phyloP scores from a whole-genome alignment of 768 basidiomycete species.

The Tubosaeta brunneosetosa region DNA sequence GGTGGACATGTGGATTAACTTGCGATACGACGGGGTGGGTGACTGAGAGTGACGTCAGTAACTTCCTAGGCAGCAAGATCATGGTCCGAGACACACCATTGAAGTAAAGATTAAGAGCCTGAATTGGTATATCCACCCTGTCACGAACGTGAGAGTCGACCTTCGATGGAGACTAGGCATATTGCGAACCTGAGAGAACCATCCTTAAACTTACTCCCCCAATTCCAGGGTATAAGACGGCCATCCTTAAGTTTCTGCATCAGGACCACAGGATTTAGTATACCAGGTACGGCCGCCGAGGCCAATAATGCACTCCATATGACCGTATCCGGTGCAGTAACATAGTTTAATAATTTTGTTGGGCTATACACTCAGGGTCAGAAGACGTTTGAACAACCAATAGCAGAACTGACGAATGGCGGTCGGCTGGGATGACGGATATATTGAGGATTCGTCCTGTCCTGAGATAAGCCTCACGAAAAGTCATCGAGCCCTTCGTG shows the following conservation, averaged over 20 bases:
- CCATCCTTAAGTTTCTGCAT: slow-evolving; percentile 89
- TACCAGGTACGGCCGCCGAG: slow-evolving; percentile 93
- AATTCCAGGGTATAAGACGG: slow-evolving; percentile 83
- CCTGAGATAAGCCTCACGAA: slow-evolving; percentile 88
- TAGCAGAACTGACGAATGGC: slow-evolving; percentile 61
- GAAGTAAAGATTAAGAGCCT: slow-evolving; percentile 83
- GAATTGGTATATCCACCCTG: slow-evolving; percentile 93
- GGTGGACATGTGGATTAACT: slow-evolving; percentile 86
- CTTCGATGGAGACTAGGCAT: not conserved
- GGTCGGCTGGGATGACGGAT: slow-evolving; percentile 86
- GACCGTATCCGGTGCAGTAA: slow-evolving; percentile 90
- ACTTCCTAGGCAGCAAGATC: not conserved
- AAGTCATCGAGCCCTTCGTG: slow-evolving; percentile 90
- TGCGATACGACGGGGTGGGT: slow-evolving; percentile 93
- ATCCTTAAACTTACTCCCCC: slow-evolving; percentile 92
- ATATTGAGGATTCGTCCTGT: slow-evolving; percentile 94
- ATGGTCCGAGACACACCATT: slow-evolving; percentile 47
- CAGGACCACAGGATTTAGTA: slow-evolving; percentile 90
- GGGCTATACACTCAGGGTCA: slow-evolving; percentile 47
- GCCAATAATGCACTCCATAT: slow-evolving; percentile 81
- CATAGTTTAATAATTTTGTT: slow-evolving; percentile 92
- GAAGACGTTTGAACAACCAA: slow-evolving; percentile 1
- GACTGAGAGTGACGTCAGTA: slow-evolving; percentile 40
- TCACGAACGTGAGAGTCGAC: not conserved
- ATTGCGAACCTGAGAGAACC: slow-evolving; percentile 70